These are phyloP conservation scores for Penicillium waksmanii DNA, from an alignment of 495 filamentous ascomycete genomes.

Conservation along the genomic window DNA sequence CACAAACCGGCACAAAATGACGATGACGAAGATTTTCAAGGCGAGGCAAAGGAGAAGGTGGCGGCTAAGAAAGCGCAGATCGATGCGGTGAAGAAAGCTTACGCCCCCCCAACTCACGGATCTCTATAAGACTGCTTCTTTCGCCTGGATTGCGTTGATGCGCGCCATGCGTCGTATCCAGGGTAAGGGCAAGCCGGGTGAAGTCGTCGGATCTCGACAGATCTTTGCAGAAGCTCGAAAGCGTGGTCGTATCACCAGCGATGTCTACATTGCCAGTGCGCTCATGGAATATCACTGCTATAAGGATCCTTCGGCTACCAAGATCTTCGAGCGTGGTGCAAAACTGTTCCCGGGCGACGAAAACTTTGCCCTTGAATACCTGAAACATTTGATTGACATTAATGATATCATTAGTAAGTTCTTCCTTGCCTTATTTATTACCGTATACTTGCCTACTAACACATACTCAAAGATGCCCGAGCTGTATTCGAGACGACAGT, in stretches of 20 bases:
- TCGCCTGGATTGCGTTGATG: slow-evolving; percentile 92
- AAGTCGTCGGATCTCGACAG: slow-evolving; percentile 75
- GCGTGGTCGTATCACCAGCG: slow-evolving; percentile 82
- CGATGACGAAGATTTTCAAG: slow-evolving; percentile 65
- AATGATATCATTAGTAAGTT: slow-evolving; percentile 91
- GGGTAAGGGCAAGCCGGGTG: slow-evolving; percentile 79
- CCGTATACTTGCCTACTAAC: slow-evolving; percentile 26
- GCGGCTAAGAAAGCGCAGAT: slow-evolving; percentile 65
- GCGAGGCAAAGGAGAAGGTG: slow-evolving; percentile 57
- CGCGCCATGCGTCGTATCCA: slow-evolving; percentile 92
- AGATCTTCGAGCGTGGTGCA: slow-evolving; percentile 92
- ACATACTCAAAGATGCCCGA: slow-evolving; percentile 70
- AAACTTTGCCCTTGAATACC: slow-evolving; percentile 86
- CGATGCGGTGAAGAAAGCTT: slow-evolving; percentile 69
- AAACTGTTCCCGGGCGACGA: slow-evolving; percentile 93
- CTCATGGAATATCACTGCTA: slow-evolving; percentile 95
- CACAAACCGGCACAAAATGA: slow-evolving; percentile 51
- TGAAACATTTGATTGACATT: slow-evolving; percentile 88
- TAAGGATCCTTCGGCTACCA: slow-evolving; percentile 85
- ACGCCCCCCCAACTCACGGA: slow-evolving; percentile 68
- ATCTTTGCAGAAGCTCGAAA: slow-evolving; percentile 86
- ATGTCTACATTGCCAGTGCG: slow-evolving; percentile 90
- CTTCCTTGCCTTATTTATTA: background rate
- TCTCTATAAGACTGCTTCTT: slow-evolving; percentile 79
- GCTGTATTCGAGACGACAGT: slow-evolving; percentile 94